Evolutionary conservation across 2,329 filamentous ascomycete species (phyloP).

Genomic region (Amauroascus niger): DNA sequence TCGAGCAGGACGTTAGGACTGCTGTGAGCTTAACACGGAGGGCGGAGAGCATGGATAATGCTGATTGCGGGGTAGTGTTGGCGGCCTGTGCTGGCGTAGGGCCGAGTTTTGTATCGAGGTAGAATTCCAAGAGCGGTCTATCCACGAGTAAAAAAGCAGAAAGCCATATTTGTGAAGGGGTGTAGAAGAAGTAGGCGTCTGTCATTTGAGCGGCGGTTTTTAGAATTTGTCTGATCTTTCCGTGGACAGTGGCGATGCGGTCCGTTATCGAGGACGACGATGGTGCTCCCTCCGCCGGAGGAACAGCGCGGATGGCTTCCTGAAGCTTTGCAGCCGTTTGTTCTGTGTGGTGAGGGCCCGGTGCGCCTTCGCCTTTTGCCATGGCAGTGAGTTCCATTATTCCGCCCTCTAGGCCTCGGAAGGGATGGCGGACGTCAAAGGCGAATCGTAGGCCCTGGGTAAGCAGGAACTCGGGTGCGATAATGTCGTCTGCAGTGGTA

Average conservation of each 20-base stretch:
- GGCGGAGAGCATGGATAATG: constrained; percentile 20
- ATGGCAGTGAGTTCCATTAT: constrained; percentile 70
- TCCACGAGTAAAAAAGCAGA: constrained; percentile 70
- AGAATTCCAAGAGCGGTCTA: constrained; percentile 36
- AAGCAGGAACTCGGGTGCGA: constrained; percentile 85
- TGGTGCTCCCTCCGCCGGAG: constrained; percentile 21
- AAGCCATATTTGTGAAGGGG: constrained; percentile 87
- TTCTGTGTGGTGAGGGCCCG: constrained; percentile 24
- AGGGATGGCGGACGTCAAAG: constrained; percentile 86
- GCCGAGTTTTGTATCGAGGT: constrained; percentile 38
- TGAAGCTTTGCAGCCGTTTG: constrained; percentile 28
- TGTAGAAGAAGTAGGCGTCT: constrained; percentile 95
- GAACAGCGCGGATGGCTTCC: constrained; percentile 25
- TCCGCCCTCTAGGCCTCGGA: constrained; percentile 74
- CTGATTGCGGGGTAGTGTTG: not conserved
- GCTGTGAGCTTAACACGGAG: constrained; percentile 32
- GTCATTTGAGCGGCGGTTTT: constrained; percentile 75
- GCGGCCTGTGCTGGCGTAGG: constrained; percentile 13
- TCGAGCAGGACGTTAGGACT: constrained; percentile 32
- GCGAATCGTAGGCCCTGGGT: constrained; percentile 89
- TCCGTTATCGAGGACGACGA: constrained; percentile 38
- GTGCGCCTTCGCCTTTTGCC: constrained; percentile 48
- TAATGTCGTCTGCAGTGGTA: constrained; percentile 67
- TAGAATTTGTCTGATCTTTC: constrained; percentile 61
- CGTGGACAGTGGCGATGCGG: constrained; percentile 56